Evolutionary conservation across 192 early-diverging fungal species (phyloP).

Genomic region (Coemansia sp.): DNA sequence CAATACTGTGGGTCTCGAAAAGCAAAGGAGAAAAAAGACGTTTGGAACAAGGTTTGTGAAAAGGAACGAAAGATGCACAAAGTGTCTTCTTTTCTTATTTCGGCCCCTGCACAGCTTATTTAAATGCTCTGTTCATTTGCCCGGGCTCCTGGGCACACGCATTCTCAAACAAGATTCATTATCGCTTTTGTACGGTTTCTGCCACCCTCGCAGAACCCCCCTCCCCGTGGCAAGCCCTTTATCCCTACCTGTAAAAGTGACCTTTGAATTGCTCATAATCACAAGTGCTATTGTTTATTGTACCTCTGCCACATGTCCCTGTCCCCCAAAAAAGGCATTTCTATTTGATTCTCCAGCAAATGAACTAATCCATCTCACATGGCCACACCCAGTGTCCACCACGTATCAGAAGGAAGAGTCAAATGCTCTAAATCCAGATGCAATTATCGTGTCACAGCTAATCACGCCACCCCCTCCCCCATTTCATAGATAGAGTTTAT

Average conservation of each 20-base stretch:
- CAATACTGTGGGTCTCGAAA: no score
- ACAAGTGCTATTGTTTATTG: slow-evolving; percentile 4
- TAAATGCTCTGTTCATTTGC: slow-evolving; percentile 33
- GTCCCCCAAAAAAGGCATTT: neutral
- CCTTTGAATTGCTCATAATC: neutral
- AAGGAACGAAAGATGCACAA: neutral
- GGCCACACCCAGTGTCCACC: slow-evolving; percentile 10
- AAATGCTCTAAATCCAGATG: slow-evolving; percentile 8
- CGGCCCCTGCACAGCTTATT: slow-evolving; percentile 16
- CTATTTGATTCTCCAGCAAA: slow-evolving; percentile 1
- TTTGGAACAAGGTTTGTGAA: neutral
- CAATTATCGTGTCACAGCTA: neutral
- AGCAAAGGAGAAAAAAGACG: neutral
- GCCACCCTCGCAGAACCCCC: slow-evolving; percentile 20
- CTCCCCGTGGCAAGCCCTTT: slow-evolving; percentile 15
- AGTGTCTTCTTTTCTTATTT: neutral
- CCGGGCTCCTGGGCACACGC: slow-evolving; percentile 26
- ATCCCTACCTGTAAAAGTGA: neutral
- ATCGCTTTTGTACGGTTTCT: slow-evolving; percentile 27
- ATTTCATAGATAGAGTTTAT: slow-evolving; percentile 2
- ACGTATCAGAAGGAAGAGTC: neutral
- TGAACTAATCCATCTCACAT: neutral
- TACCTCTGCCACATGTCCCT: slow-evolving; percentile 5
- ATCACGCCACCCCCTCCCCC: neutral
- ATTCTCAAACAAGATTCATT: slow-evolving; percentile 39